phyloP scores from a whole-genome alignment of 352 stramenopile genomes.

The Halophytophthora polymorphica region DNA sequence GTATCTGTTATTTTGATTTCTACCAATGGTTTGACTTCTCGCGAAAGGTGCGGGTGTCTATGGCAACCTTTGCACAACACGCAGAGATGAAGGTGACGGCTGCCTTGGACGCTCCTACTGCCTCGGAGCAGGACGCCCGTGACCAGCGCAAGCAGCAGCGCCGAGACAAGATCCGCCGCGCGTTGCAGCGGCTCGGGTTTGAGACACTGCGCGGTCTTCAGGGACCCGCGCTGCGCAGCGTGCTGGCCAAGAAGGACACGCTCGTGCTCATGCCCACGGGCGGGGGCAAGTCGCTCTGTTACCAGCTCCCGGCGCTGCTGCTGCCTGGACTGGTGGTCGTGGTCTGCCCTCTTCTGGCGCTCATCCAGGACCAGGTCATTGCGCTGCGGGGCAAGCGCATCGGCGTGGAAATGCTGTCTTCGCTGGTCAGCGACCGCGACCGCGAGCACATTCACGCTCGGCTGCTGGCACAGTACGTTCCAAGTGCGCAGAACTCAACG shows the following conservation, averaged over 20 bases:
- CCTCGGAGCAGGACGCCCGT: constrained; percentile 3
- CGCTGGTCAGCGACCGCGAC: constrained; percentile 31
- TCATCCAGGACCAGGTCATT: constrained; percentile 89
- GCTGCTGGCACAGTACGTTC: constrained; percentile 22
- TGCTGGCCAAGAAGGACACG: constrained; percentile 41
- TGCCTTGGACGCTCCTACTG: constrained; percentile 3
- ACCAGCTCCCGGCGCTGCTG: constrained; percentile 88
- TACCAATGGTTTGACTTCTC: too few species aligned
- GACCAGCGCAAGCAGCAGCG: constrained; percentile 29
- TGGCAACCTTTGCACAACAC: too few species aligned
- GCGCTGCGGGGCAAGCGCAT: constrained; percentile 47
- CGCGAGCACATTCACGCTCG: constrained; percentile 24
- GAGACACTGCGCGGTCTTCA: constrained; percentile 39
- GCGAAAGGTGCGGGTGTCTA: too few species aligned
- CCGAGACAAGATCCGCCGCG: constrained; percentile 41
- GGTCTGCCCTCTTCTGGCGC: constrained; percentile 81
- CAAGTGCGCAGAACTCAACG: not conserved
- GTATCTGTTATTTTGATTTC: too few species aligned
- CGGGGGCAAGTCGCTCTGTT: constrained; percentile 97
- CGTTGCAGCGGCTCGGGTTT: constrained; percentile 48
- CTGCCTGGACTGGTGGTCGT: constrained; percentile 81
- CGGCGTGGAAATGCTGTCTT: constrained; percentile 56
- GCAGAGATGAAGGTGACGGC: not conserved
- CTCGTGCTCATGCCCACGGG: constrained; percentile 96
- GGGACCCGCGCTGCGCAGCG: constrained; percentile 36